Conservation (phyloP, 2,329 filamentous ascomycete species). For the Microcyclospora pomicola region DNA sequence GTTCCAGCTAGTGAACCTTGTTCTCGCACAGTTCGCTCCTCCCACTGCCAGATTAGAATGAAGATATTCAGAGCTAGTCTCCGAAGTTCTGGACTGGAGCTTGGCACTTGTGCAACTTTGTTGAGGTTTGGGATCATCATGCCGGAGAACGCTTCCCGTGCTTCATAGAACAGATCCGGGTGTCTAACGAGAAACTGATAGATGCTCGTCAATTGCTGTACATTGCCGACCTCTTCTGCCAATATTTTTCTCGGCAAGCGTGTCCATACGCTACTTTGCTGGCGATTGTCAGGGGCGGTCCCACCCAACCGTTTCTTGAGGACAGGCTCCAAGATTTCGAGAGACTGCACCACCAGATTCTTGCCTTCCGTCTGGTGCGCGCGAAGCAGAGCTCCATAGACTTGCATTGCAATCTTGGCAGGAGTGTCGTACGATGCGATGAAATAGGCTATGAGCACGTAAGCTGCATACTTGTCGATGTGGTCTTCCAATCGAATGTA, state of each 20-base stretch:
- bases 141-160: constrained; percentile 76
- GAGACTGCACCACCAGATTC: constrained; percentile 78
- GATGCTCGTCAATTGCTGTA: constrained; percentile 91
- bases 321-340: constrained; percentile 90
- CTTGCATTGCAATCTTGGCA: constrained; percentile 86
- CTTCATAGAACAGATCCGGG: constrained; percentile 86
- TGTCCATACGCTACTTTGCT: constrained; percentile 63
- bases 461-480: constrained; percentile 97
- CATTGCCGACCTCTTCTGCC: constrained; percentile 85
- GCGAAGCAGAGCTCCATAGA: constrained; percentile 80
- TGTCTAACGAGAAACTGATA: constrained; percentile 94
- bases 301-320: constrained; percentile 69
- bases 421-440: constrained; percentile 95
- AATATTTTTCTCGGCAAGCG: constrained; percentile 80
- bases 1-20: constrained; percentile 24
- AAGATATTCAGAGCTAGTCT: constrained; percentile 85
- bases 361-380: constrained; percentile 93
- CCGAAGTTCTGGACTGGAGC: constrained; percentile 79
- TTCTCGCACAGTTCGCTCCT: constrained; percentile 64
- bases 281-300: constrained; percentile 48
- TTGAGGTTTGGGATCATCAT: constrained; percentile 78
- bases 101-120: constrained; percentile 74
- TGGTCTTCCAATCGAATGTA: constrained; percentile 97
- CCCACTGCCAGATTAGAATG: constrained; percentile 83
- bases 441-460: constrained; percentile 94